phyloP scores from a whole-genome alignment of 768 basidiomycete genomes.

The Podaxis carcinomalis region DNA sequence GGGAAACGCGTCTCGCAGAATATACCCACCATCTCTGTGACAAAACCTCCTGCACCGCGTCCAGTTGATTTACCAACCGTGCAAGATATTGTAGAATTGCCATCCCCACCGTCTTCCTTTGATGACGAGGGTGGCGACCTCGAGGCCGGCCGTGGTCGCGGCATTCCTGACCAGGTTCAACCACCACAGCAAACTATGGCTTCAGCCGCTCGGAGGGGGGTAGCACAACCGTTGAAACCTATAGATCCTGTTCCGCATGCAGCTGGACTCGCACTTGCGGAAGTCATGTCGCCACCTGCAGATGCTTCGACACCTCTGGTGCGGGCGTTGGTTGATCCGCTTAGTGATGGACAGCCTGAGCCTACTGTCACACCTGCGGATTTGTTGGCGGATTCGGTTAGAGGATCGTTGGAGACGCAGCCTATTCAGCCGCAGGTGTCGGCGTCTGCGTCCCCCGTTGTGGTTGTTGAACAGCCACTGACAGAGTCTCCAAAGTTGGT shows the following conservation, averaged over 20 bases:
- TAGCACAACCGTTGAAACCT: background rate
- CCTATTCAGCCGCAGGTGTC: background rate
- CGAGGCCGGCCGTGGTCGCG: conserved; percentile 41
- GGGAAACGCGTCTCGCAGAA: conserved; percentile 17
- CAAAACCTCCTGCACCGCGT: conserved; percentile 66
- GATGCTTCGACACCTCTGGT: conserved; percentile 15
- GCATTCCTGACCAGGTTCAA: conserved; percentile 30
- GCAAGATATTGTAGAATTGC: conserved; percentile 52
- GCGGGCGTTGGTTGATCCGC: conserved; percentile 18
- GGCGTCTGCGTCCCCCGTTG: background rate
- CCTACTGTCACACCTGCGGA: background rate
- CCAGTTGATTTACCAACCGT: conserved; percentile 69
- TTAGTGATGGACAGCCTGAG: conserved; percentile 1
- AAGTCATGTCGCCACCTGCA: conserved; percentile 3
- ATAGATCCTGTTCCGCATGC: background rate
- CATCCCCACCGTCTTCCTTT: conserved; percentile 37
- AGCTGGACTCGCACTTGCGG: conserved; percentile 7
- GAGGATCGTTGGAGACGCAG: background rate
- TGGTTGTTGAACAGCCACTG: background rate
- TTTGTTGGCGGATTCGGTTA: conserved; percentile 8
- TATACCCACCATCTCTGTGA: conserved; percentile 57
- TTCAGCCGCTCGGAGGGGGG: background rate
- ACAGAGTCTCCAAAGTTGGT: conserved; percentile 2
- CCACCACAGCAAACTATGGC: background rate
- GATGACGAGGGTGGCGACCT: conserved; percentile 34